A percentile compares a stretch with the other conserved stretches of the same genome.
Evolutionary conservation across 2,329 filamentous ascomycete species (phyloP).

Genomic region (Parastagonospora avenae): DNA sequence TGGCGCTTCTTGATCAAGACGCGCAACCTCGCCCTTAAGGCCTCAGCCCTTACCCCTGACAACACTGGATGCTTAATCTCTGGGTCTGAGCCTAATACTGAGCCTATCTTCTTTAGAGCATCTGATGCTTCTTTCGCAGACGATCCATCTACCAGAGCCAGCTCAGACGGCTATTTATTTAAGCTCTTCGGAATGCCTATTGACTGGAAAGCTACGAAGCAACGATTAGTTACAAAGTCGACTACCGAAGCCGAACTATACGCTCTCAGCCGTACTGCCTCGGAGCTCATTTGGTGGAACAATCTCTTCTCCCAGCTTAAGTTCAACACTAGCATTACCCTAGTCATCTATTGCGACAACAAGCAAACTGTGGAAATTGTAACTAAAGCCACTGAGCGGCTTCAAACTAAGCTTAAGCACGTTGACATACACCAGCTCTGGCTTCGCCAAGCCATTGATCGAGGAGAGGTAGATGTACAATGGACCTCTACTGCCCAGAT

Average conservation of each 20-base stretch:
- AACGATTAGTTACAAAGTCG: slow-evolving; percentile 15
- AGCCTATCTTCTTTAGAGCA: slow-evolving; percentile 16
- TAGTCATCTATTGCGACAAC: slow-evolving; percentile 13
- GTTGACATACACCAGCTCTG: slow-evolving; percentile 13
- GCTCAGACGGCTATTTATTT: slow-evolving; percentile 27
- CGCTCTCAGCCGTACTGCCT: slow-evolving; percentile 4
- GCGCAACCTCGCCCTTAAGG: too few species aligned
- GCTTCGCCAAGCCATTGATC: slow-evolving; percentile 11
- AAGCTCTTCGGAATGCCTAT: slow-evolving; percentile 20
- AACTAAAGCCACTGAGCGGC: not conserved
- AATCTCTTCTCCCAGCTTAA: slow-evolving; percentile 17
- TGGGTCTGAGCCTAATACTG: not conserved
- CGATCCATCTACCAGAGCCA: slow-evolving; percentile 12
- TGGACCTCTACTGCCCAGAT: slow-evolving; percentile 5
- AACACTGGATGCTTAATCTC: slow-evolving; percentile 9
- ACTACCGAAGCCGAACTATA: slow-evolving; percentile 24
- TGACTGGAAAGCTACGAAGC: slow-evolving; percentile 14
- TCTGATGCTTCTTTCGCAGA: slow-evolving; percentile 24
- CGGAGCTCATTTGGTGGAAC: slow-evolving; percentile 10
- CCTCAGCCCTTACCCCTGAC: slow-evolving; percentile 6
- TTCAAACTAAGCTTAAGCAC: slow-evolving; percentile 15
- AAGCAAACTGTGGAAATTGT: slow-evolving; percentile 7
- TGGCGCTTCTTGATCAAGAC: slow-evolving; percentile 16
- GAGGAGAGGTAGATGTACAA: slow-evolving; percentile 1
- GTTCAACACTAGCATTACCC: slow-evolving; percentile 4